These are phyloP conservation scores for Excoecaria agallocha DNA, from an alignment of 345 rosid species.

Conservation along the genomic window DNA sequence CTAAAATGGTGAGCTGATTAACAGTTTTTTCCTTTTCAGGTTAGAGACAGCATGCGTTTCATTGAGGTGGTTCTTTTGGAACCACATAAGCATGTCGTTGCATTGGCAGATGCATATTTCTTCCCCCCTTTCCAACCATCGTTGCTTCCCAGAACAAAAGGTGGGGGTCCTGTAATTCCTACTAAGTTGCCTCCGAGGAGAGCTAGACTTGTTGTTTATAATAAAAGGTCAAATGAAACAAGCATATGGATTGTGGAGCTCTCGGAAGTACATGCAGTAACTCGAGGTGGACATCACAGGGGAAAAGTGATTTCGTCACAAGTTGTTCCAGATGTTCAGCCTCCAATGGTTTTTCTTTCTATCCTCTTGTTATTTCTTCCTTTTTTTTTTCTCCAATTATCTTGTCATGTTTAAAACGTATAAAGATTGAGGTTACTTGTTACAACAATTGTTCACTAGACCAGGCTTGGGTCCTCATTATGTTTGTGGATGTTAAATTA, in stretches of 20 bases:
- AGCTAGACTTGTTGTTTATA: constrained; percentile 81
- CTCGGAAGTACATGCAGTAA: constrained; percentile 84
- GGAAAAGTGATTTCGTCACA: constrained; percentile 78
- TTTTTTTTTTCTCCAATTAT: no score
- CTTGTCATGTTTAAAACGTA: no score
- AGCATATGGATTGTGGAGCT: constrained; percentile 79
- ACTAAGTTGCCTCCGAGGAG: constrained; percentile 84
- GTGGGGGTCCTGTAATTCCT: constrained; percentile 78
- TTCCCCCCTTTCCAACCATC: constrained; percentile 96
- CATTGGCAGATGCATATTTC: constrained; percentile 87
- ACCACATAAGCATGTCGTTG: constrained; percentile 80
- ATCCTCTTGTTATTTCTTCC: no score
- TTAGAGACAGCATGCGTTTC: constrained; percentile 89
- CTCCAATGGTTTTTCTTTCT: constrained; percentile 59
- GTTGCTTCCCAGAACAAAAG: constrained; percentile 72
- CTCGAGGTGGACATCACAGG: constrained; percentile 93
- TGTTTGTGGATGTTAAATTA: no score
- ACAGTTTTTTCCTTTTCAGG: constrained; percentile 38
- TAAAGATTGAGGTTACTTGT: no score
- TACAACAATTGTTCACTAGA: no score
- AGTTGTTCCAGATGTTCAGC: constrained; percentile 82
- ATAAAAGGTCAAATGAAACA: constrained; percentile 73
- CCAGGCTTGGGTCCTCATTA: no score
- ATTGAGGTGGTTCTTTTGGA: constrained; percentile 81
- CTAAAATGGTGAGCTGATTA: constrained; percentile 15